Percentiles rank a stretch among this genome's conserved stretches.
These are phyloP conservation scores for Begonia masoniana DNA, from an alignment of 306 rosid species.

Conservation along the genomic window DNA sequence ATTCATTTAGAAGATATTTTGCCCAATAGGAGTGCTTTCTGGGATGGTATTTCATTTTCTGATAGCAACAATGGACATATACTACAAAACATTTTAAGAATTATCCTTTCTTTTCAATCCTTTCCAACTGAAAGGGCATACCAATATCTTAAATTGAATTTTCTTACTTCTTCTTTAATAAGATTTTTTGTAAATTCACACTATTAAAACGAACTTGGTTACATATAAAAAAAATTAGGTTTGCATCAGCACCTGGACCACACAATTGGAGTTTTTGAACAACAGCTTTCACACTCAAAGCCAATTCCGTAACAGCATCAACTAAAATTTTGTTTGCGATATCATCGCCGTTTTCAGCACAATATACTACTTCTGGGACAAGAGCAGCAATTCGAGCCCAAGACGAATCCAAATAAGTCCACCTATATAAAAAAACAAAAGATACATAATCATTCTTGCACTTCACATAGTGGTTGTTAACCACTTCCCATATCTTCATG, in stretches of 20 bases:
- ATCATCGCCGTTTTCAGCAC: conserved; percentile 81
- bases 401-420: conserved; percentile 91
- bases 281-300: conserved; percentile 80
- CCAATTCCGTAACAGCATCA: conserved; percentile 70
- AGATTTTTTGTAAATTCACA: background rate
- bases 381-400: conserved; percentile 99
- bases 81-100: too few species aligned
- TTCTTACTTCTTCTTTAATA: background rate
- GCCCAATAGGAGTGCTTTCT: too few species aligned
- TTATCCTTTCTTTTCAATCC: too few species aligned
- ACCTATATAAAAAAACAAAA: conserved; percentile 32
- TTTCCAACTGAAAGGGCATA: too few species aligned
- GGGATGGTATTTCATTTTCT: too few species aligned
- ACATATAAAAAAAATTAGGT: background rate
- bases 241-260: conserved; percentile 48
- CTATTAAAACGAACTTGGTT: background rate
- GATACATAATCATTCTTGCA: too few species aligned
- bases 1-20: too few species aligned
- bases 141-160: too few species aligned
- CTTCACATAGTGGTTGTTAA: too few species aligned
- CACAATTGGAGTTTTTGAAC: conserved; percentile 69
- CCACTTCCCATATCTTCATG: too few species aligned
- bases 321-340: conserved; percentile 67
- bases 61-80: too few species aligned
- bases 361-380: conserved; percentile 76